phyloP scores from a whole-genome alignment of 1,284 basidiomycete genomes.

The Austroboletus sp. region DNA sequence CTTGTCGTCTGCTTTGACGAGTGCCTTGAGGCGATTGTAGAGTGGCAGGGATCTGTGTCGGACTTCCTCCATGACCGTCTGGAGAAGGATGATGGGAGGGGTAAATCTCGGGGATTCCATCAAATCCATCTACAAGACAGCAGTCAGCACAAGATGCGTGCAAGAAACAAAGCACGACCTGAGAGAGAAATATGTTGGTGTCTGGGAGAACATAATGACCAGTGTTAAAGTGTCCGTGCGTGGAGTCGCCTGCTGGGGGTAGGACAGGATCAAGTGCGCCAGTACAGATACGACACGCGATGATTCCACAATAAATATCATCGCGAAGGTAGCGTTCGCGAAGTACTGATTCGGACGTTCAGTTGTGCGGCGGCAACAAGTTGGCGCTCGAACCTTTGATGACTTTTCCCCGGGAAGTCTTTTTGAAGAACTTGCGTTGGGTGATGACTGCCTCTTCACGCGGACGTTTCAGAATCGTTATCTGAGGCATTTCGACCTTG shows the following conservation, averaged over 20 bases:
- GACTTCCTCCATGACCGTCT: constrained; percentile 95
- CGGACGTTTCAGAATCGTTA: constrained; percentile 74
- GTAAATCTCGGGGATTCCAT: constrained; percentile 71
- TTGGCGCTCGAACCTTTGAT: constrained; percentile 60
- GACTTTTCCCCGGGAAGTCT: constrained; percentile 91
- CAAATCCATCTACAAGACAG: constrained; percentile 73
- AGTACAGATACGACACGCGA: constrained; percentile 60
- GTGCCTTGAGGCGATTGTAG: constrained; percentile 82
- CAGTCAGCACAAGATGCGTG: constrained; percentile 1
- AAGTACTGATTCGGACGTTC: constrained; percentile 51
- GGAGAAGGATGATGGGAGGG: constrained; percentile 81
- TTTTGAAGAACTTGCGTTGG: constrained; percentile 88
- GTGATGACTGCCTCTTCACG: constrained; percentile 67
- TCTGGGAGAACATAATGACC: constrained; percentile 89
- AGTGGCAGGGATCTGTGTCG: constrained; percentile 90
- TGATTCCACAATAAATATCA: constrained; percentile 87
- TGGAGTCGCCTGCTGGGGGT: constrained; percentile 45
- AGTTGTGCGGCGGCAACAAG: neutral
- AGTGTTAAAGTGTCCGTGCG: constrained; percentile 48
- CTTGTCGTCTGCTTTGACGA: constrained; percentile 78
- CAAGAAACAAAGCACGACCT: constrained; percentile 35
- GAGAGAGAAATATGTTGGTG: constrained; percentile 91
- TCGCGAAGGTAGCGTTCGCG: constrained; percentile 91
- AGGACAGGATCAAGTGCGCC: constrained; percentile 37
- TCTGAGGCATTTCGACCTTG: constrained; percentile 44